Evolutionary conservation across 2,329 filamentous ascomycete species (phyloP), one percentile per base, ranked within the genome.

Genomic region (Neodidymelliopsis sp.): DNA sequence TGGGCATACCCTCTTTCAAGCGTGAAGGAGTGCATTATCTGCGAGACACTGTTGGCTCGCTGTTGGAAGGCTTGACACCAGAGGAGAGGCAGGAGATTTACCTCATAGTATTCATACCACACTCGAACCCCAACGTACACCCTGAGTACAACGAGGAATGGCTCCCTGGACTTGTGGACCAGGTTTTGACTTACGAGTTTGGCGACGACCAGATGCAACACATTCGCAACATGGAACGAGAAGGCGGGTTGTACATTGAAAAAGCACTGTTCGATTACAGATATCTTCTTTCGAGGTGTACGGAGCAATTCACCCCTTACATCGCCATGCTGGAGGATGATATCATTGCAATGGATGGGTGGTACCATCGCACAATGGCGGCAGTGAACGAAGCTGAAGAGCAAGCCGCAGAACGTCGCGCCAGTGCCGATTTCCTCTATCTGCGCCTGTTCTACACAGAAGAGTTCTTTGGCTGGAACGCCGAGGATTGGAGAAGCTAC

Each of bases 271-370:
- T 74, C 46, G 77, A 80, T 53, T 79, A 79, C 52, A 66, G 59
- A 7, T 74, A 75, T 33, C 54, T 79, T 19, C 54, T 79, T 19
- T 68, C 74, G 37, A 67, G 68, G 9, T 79, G 78, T 57, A 53
- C 68, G 18, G 60, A 63, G 20, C 63, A 66, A 6, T 66, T 67
- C 15, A 66, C 76, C 6, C 68, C 71, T 2, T 77, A 77, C 52
- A 68, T 75, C 27, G 62, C 70, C 5, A 74, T 80, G 28, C 56
- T 80, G 4, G 78, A 80, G 54, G 78, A 80, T 53, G 77, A 80
- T 54, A 68, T 74, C 3, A 44, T 81, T 4, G 76, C 75, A 24
- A 69, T 75, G 56, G 75, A 78, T 38, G 77, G 77, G 10, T 80
- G 78, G 77, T 78, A 74, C 53, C 65, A 74, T 36, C 71, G 75